Percentiles rank a stretch among this genome's conserved stretches.
These are phyloP conservation scores for Scopulariopsis brevicaulis DNA, from an alignment of 2,329 filamentous ascomycete genomes.

Conservation along the genomic window DNA sequence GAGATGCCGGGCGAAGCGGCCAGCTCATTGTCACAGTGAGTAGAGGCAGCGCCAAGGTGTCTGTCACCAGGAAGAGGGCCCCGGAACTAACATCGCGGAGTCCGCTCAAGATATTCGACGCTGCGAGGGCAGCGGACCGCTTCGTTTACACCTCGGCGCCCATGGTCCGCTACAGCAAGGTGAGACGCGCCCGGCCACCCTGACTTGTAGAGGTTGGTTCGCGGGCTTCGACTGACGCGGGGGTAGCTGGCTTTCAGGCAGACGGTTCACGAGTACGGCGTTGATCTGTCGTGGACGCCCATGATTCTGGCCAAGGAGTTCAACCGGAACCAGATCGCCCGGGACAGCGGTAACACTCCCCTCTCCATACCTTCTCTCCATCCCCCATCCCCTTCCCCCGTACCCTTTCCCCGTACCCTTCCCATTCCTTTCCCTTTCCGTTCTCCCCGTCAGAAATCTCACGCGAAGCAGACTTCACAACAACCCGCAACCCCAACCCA, in stretches of 20 bases:
- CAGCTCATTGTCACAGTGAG: background rate
- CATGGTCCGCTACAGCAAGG: constrained; percentile 59
- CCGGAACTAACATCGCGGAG: constrained; percentile 17
- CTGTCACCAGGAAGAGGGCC: background rate
- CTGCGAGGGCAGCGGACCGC: constrained; percentile 35
- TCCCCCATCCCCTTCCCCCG: too few species aligned
- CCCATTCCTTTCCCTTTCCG: too few species aligned
- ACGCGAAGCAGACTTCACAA: constrained; percentile 40
- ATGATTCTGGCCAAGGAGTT: constrained; percentile 64
- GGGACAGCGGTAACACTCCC: constrained; percentile 40
- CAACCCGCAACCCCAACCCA: constrained; percentile 40
- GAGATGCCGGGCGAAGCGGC: background rate
- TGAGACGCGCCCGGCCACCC: constrained; percentile 9
- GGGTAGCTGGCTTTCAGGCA: constrained; percentile 55
- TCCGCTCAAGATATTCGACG: constrained; percentile 48
- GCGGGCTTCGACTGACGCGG: background rate
- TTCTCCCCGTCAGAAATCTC: background rate
- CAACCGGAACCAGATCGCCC: constrained; percentile 46
- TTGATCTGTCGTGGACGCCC: constrained; percentile 59
- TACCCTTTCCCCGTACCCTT: too few species aligned
- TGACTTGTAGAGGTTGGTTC: background rate
- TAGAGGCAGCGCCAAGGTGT: background rate
- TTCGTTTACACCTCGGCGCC: constrained; percentile 50
- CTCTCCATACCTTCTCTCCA: constrained; percentile 9
- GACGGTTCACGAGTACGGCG: constrained; percentile 51